Evolutionary conservation across 495 filamentous ascomycete species (phyloP).

Genomic region (Lepidopterella palustris): DNA sequence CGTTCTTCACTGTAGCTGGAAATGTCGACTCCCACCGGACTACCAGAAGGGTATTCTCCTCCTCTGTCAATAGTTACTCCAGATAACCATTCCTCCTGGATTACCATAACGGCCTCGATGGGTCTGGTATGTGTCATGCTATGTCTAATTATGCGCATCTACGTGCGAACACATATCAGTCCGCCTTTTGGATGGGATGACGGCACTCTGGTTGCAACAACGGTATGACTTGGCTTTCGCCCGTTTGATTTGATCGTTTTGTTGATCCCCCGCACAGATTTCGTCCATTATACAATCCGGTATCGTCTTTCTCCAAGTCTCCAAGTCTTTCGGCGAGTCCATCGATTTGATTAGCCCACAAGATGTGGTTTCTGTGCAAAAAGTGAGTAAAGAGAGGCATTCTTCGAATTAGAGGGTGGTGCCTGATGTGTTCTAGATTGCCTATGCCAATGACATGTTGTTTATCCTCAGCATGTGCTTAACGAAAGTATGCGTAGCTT

Average conservation of each 20-base stretch:
- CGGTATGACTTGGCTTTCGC: neutral
- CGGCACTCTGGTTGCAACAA: slow-evolving; percentile 1
- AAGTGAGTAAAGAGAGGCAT: neutral
- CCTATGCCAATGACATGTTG: slow-evolving; percentile 5
- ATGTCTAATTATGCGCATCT: slow-evolving; percentile 1
- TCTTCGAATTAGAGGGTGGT: neutral
- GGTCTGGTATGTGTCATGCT: slow-evolving; percentile 5
- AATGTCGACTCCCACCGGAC: slow-evolving; percentile 1
- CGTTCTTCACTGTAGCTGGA: neutral
- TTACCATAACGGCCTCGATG: slow-evolving; percentile 2
- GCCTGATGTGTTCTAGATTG: neutral
- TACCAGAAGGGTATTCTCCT: slow-evolving; percentile 7
- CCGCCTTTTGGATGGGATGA: slow-evolving; percentile 3
- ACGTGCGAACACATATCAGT: slow-evolving; percentile 5
- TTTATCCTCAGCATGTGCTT: neutral
- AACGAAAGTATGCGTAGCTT: neutral
- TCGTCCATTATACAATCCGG: neutral
- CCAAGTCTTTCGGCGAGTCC: neutral
- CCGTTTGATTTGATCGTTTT: neutral
- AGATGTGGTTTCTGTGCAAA: neutral
- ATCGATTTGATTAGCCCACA: neutral
- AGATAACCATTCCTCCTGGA: slow-evolving; percentile 9
- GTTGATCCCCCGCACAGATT: neutral
- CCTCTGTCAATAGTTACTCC: neutral
- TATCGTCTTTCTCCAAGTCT: neutral